These are phyloP conservation scores for Sarocladium kiliense DNA, from an alignment of 2,329 filamentous ascomycete genomes.

Conservation along the genomic window DNA sequence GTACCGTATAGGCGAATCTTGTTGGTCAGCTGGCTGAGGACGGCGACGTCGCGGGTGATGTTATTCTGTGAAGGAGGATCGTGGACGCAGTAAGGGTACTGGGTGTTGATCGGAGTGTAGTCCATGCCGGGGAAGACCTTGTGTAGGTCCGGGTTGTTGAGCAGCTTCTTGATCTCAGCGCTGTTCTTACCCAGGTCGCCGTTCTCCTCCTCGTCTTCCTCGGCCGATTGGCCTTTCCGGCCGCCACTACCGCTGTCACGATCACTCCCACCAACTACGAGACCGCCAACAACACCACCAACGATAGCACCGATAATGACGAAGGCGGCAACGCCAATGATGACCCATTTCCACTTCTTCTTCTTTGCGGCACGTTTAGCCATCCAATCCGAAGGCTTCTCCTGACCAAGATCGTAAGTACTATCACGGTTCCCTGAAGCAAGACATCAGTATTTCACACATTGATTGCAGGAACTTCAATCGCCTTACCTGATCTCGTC, in stretches of 20 bases:
- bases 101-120: constrained; percentile 86
- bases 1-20: constrained; percentile 86
- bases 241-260: constrained; percentile 16
- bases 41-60: constrained; percentile 82
- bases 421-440: constrained; percentile 17
- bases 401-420: constrained; percentile 33
- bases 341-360: constrained; percentile 65
- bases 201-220: constrained; percentile 55
- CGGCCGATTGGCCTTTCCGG: constrained; percentile 43
- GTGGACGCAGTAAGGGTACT: constrained; percentile 77
- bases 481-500: constrained; percentile 1
- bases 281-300: constrained; percentile 68
- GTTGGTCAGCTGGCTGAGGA: constrained; percentile 86
- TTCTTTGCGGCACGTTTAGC: constrained; percentile 51
- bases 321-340: constrained; percentile 59
- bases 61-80: constrained; percentile 89
- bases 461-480: not conserved
- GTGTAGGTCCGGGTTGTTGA: constrained; percentile 78
- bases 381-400: constrained; percentile 63
- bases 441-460: not conserved
- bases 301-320: constrained; percentile 67
- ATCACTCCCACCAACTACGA: constrained; percentile 51
- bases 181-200: constrained; percentile 72
- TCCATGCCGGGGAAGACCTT: constrained; percentile 95
- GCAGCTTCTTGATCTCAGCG: constrained; percentile 69